A percentile compares a stretch with the other conserved stretches of the same genome.
These are phyloP conservation scores for Yarrowia sp. DNA, from an alignment of 805 yeast species.

Conservation along the genomic window DNA sequence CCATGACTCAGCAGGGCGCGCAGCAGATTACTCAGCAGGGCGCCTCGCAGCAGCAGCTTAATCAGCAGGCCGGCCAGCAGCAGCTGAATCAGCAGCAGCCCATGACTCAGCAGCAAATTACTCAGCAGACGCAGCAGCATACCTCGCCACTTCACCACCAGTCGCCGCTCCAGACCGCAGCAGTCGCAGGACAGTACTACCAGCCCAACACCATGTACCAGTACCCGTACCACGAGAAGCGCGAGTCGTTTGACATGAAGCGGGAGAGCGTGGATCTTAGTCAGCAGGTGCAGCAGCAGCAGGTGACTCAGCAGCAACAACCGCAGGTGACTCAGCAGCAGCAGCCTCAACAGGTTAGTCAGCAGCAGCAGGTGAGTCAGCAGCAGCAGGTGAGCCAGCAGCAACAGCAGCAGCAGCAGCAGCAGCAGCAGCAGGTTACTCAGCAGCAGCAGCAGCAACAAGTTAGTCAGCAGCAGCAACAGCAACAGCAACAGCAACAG, in stretches of 20 bases:
- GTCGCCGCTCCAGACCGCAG: not conserved
- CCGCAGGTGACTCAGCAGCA: not conserved
- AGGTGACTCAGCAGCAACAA: not conserved
- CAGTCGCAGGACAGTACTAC: not conserved
- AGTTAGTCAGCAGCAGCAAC: not conserved
- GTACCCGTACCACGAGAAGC: not conserved
- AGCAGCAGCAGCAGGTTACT: not conserved
- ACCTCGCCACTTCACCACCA: constrained; percentile 10
- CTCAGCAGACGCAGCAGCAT: too few relatives aligned
- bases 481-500: not conserved
- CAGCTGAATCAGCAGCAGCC: not conserved
- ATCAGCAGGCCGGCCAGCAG: not conserved
- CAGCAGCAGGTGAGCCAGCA: not conserved
- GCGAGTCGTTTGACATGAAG: not conserved
- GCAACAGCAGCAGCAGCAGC: not conserved
- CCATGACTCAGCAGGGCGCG: not conserved
- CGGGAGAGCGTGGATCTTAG: not conserved
- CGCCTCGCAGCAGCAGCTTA: not conserved
- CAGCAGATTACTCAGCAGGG: not conserved
- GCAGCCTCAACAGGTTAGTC: not conserved
- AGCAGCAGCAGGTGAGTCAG: not conserved
- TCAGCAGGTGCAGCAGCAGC: not conserved
- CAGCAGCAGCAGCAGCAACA: constrained; percentile 2
- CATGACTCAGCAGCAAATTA: not conserved
- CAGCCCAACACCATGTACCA: not conserved